These are phyloP conservation scores for Coemansia sp. DNA, from an alignment of 371 early-diverging fungal species.

Conservation along the genomic window DNA sequence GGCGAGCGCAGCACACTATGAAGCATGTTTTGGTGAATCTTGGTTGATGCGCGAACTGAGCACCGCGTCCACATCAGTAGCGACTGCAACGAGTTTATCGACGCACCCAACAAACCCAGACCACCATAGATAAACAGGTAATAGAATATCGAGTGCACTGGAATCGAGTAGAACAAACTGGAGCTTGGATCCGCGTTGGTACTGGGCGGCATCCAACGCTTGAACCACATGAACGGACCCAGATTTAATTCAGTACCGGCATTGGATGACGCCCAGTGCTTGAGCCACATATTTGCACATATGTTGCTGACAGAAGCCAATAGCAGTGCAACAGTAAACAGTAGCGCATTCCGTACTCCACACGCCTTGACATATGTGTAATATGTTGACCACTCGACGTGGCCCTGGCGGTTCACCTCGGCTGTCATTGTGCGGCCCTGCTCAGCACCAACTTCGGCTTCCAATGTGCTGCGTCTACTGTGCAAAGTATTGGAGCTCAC, in stretches of 20 bases:
- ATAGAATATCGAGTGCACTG: conserved; percentile 50
- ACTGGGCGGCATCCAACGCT: too few relatives aligned
- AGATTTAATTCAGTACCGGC: conserved; percentile 33
- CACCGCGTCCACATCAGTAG: conserved; percentile 76
- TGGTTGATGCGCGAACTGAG: conserved; percentile 64
- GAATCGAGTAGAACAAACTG: too few relatives aligned
- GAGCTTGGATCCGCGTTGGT: too few relatives aligned
- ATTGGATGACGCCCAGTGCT: conserved; percentile 60
- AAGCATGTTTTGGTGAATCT: conserved; percentile 43
- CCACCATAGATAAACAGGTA: conserved; percentile 80
- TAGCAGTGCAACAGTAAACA: conserved; percentile 13
- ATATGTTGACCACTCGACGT: conserved; percentile 71
- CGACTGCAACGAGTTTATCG: conserved; percentile 64
- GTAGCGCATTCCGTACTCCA: conserved; percentile 42
- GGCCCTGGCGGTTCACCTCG: conserved; percentile 79
- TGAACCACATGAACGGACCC: conserved; percentile 11
- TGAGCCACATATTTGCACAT: conserved; percentile 66
- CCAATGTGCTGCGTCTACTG: not conserved
- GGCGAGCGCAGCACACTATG: conserved; percentile 20
- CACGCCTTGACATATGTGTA: conserved; percentile 74
- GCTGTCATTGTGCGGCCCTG: conserved; percentile 60
- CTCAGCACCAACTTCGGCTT: not conserved
- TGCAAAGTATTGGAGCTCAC: not conserved
- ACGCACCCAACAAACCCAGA: conserved; percentile 68
- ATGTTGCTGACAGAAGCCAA: conserved; percentile 49